Percentiles rank a stretch among this genome's conserved stretches.
phyloP scores from a whole-genome alignment of 148 eudicot genomes.

The Amaranthus palmeri region DNA sequence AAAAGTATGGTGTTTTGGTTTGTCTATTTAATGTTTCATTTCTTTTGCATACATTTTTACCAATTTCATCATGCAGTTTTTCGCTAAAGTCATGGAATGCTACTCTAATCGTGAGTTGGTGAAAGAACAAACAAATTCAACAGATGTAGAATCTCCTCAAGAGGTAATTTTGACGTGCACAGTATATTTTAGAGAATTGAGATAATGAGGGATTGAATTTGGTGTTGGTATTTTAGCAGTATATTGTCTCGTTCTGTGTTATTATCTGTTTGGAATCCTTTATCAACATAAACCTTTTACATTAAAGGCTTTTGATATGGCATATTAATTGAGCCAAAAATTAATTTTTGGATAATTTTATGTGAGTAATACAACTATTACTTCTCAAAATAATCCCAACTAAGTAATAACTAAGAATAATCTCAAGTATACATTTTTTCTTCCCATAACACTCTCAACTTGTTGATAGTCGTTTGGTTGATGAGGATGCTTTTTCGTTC shows the following conservation, averaged over 20 bases:
- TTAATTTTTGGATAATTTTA: too few species aligned
- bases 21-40: not conserved
- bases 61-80: conserved; percentile 38
- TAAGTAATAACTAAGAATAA: too few species aligned
- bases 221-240: not conserved
- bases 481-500: too few species aligned
- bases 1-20: conserved; percentile 34
- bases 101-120: conserved; percentile 36
- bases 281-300: not conserved
- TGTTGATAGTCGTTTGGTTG: too few species aligned
- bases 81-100: conserved; percentile 45
- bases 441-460: too few species aligned
- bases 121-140: conserved; percentile 31
- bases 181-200: not conserved
- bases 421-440: too few species aligned
- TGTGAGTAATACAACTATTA: too few species aligned
- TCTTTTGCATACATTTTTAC: conserved; percentile 1
- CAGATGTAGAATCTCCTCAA: conserved; percentile 55
- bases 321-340: not conserved
- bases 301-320: not conserved
- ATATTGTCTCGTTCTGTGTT: not conserved
- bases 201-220: not conserved
- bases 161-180: conserved; percentile 40
- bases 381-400: too few species aligned
- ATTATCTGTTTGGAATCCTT: not conserved